These are phyloP conservation scores for Pseudozyma hubeiensis DNA, from an alignment of 1,284 basidiomycete genomes.

Conservation along the genomic window DNA sequence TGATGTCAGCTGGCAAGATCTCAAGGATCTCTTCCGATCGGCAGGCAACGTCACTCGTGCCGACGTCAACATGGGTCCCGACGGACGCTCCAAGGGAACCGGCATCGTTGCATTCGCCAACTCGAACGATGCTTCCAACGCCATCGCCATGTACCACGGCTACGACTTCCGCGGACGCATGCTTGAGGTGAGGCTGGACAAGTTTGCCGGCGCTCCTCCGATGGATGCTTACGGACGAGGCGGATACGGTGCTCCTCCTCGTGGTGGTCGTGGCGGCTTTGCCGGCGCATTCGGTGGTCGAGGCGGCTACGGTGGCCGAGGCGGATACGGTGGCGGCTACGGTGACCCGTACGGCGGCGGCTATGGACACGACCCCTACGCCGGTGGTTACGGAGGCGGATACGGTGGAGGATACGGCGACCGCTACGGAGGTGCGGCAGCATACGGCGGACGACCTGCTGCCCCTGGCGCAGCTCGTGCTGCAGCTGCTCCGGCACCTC, in stretches of 20 bases:
- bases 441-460: conserved; percentile 20
- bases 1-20: conserved; percentile 96
- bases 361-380: conserved; percentile 22
- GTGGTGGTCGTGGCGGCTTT: conserved; percentile 72
- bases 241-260: conserved; percentile 73
- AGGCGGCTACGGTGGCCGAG: conserved; percentile 75
- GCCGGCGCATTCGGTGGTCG: conserved; percentile 73
- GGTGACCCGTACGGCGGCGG: conserved; percentile 36
- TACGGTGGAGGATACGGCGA: conserved; percentile 37
- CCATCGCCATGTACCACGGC: conserved; percentile 71
- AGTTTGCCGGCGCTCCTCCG: conserved; percentile 77
- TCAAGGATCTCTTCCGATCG: conserved; percentile 94
- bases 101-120: conserved; percentile 93
- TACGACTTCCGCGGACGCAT: conserved; percentile 59
- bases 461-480: conserved; percentile 17
- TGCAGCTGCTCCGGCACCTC: conserved; percentile 73
- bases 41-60: conserved; percentile 93
- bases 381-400: conserved; percentile 19
- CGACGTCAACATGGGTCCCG: conserved; percentile 89
- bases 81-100: conserved; percentile 88
- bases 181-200: conserved; percentile 73
- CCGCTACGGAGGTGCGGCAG: conserved; percentile 16
- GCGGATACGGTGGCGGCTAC: conserved; percentile 69
- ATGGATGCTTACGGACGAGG: conserved; percentile 67
- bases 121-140: conserved; percentile 86